Percentiles rank a stretch among this genome's conserved stretches.
phyloP scores from a whole-genome alignment of 1,284 basidiomycete species.

The Ustilago trichophora region DNA sequence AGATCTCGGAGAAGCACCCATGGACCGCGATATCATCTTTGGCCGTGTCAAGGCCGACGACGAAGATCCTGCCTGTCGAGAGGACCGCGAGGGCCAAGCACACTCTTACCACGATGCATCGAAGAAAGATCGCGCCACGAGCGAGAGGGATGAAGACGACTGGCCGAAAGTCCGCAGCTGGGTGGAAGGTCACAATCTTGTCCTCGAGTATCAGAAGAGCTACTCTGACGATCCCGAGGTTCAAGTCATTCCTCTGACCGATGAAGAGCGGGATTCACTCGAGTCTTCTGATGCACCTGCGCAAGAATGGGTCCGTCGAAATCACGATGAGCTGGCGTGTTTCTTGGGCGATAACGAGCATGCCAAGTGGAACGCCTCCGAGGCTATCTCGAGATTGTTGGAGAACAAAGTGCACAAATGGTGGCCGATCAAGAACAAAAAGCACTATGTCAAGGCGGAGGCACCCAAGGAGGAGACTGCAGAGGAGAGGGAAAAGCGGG shows the following conservation, averaged over 20 bases:
- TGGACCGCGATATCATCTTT: slow-evolving; percentile 46
- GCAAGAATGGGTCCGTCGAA: slow-evolving; percentile 49
- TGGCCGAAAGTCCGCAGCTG: slow-evolving; percentile 58
- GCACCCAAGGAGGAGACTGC: slow-evolving; percentile 38
- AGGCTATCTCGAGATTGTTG: slow-evolving; percentile 44
- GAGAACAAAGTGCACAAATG: slow-evolving; percentile 37
- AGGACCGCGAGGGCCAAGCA: slow-evolving; percentile 40
- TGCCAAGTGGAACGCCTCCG: slow-evolving; percentile 35
- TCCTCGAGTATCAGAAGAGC: slow-evolving; percentile 58
- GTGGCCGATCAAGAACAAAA: slow-evolving; percentile 37
- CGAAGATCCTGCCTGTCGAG: slow-evolving; percentile 38
- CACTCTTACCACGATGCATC: not conserved
- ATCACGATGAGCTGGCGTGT: slow-evolving; percentile 46
- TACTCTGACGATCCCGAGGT: slow-evolving; percentile 54
- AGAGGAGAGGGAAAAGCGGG: slow-evolving; percentile 32
- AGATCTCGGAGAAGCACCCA: slow-evolving; percentile 51
- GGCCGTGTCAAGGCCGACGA: slow-evolving; percentile 34
- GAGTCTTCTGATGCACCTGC: slow-evolving; percentile 44
- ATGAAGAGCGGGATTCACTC: slow-evolving; percentile 48
- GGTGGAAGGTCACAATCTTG: slow-evolving; percentile 61
- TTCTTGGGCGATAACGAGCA: slow-evolving; percentile 44
- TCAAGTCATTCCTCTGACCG: slow-evolving; percentile 53
- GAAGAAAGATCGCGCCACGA: not conserved
- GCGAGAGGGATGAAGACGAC: slow-evolving; percentile 17
- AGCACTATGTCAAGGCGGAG: slow-evolving; percentile 34